These are phyloP conservation scores for Axilococcus clingmanii DNA, from an alignment of 139 green algal genomes.

Conservation along the genomic window DNA sequence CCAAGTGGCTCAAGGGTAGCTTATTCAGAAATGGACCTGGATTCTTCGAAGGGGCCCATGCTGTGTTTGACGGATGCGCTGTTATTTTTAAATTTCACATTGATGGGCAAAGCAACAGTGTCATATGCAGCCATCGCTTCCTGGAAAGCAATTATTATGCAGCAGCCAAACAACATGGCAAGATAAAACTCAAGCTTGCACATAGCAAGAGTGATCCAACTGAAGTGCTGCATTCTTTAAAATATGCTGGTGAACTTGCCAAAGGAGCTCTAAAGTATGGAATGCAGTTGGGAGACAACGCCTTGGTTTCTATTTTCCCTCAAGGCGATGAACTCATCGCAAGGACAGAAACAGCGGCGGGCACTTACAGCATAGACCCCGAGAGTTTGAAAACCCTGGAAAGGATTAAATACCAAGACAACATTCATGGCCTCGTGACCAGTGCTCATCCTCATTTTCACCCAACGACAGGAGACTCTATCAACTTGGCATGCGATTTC, in stretches of 20 bases:
- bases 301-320: constrained; percentile 10
- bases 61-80: constrained; percentile 19
- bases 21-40: constrained; percentile 20
- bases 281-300: constrained; percentile 16
- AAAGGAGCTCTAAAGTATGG: constrained; percentile 4
- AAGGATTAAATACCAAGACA: constrained; percentile 20
- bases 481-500: constrained; percentile 50
- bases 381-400: constrained; percentile 33
- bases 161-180: constrained; percentile 1
- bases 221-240: not conserved
- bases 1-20: constrained; percentile 11
- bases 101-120: constrained; percentile 2
- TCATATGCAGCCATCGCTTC: constrained; percentile 17
- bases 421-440: constrained; percentile 23
- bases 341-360: constrained; percentile 41
- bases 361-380: constrained; percentile 42
- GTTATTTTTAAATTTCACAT: constrained; percentile 12
- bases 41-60: constrained; percentile 5
- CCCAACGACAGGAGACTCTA: constrained; percentile 29
- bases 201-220: not conserved
- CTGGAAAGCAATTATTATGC: constrained; percentile 6
- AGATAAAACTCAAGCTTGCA: not conserved
- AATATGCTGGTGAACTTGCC: not conserved
- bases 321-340: constrained; percentile 24
- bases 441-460: constrained; percentile 48